Percentiles rank a stretch among this genome's conserved stretches.
These are phyloP conservation scores for Fomitopsis pinicola DNA, from an alignment of 1,284 basidiomycete species.

Conservation along the genomic window DNA sequence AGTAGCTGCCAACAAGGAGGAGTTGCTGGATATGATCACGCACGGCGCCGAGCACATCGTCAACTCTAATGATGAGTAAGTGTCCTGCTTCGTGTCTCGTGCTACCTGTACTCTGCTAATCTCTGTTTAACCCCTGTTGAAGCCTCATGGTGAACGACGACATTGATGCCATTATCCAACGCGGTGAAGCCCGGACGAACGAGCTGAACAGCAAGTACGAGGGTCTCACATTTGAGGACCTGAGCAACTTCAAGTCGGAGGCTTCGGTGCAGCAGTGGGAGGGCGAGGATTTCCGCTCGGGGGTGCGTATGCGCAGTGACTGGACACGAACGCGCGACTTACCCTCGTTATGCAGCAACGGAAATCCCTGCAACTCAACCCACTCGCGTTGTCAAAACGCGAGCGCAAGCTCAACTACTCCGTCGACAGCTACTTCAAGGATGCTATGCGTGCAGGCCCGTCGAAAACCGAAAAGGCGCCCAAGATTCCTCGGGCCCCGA, in stretches of 20 bases:
- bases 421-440: conserved; percentile 92
- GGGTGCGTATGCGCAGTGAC: conserved; percentile 38
- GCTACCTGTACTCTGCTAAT: background rate
- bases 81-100: conserved; percentile 6
- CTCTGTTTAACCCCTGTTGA: background rate
- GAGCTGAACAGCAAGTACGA: conserved; percentile 94
- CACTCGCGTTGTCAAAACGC: conserved; percentile 92
- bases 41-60: conserved; percentile 98
- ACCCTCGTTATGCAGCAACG: conserved; percentile 35
- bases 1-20: conserved; percentile 89
- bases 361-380: conserved; percentile 72
- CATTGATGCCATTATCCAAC: conserved; percentile 90
- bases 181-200: conserved; percentile 89
- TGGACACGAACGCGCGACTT: background rate
- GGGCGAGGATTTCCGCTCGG: conserved; percentile 87
- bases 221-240: conserved; percentile 88
- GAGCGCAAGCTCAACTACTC: conserved; percentile 97
- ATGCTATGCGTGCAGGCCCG: conserved; percentile 79
- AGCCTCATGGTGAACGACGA: conserved; percentile 87
- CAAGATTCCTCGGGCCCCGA: conserved; percentile 84
- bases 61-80: conserved; percentile 66
- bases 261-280: conserved; percentile 92
- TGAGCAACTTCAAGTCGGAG: conserved; percentile 97
- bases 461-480: conserved; percentile 81
- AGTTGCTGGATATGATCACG: conserved; percentile 97